Base-by-base conservation (phyloP, 2,329 filamentous ascomycete genomes). In the Fusarium sp. region DNA sequence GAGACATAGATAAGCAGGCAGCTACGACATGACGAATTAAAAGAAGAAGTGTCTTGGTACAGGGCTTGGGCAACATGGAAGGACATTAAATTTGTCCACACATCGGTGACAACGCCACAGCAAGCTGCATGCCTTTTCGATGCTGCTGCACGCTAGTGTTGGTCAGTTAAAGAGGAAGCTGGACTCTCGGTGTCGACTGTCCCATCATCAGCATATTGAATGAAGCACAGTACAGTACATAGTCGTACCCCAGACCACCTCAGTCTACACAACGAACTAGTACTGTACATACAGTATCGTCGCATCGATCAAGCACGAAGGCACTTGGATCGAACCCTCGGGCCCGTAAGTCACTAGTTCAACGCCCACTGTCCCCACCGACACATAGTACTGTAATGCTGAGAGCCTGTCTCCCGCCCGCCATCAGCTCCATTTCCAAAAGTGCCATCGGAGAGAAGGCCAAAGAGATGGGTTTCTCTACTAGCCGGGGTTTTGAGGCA, bases 231-330 rank as follows among this genome's bases (percentile, higher is more conserved):
- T 6, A 37, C 51, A 51, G 37, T 51, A 55, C 29, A 35, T 18
- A 21, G 8, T 33, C 36, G 35, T 68, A 51, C 51, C 64, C 49
- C 53, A 42, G 55, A 58, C 46, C 45, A 53, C 43, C 42, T 21
- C 52, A 40, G 51, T 69, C 41, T 36, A 42, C 45, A 27, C 37
- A 35, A 46, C 25, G 27, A 35, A 37, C 58, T 54, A 57, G 52
- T n/a, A n/a, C n/a, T n/a, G n/a, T n/a, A n/a, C n/a, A n/a, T n/a
- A n/a, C n/a, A n/a, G n/a, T 55, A 72, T 63, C 40, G 45, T 66
- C 63, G 52, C 37, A 66, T 57, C 50, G 60, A 72, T 71, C 58
- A 55, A 67, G 57, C 55, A 50, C 20, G 45, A 43, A 46, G 27
- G 29, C 39, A 49, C 54, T 58, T 57, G 45, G 31, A 53, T 66